Evolutionary conservation across 2,329 filamentous ascomycete species (phyloP), one percentile per base, ranked within the genome.

Genomic region (Camillea tinctor): DNA sequence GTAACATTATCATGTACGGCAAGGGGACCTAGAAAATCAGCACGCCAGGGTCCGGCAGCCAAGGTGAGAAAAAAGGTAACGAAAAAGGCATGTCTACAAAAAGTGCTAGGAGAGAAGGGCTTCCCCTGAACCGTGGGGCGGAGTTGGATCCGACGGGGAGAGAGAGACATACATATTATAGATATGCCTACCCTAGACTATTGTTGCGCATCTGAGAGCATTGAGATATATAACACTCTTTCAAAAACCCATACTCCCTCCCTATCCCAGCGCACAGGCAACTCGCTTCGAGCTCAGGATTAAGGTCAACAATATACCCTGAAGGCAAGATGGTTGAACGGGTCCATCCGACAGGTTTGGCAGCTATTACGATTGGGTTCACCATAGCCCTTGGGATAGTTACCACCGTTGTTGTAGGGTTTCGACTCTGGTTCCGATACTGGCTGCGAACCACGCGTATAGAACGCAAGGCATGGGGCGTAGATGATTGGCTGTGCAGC

Each of bases 351-450:
- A 52, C 54, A 15, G 52, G 51, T 15, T 36, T 54, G 44, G 56
- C 51, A 15, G 7, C 48, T 26, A 24, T 58, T 19, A 24, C 54
- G 3, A 23, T 58, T 22, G 52, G 40, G 30, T 50, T 58, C 52
- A 58, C 56, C 44, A 50, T 52, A 24, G 56, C 44, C 49, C 44
- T 58, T 8, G 51, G 52, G 8, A 50, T 58, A 15, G 36, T 58
- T 17, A 58, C 56, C 7, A 50, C 52, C 22, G 51, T 54, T 23
- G 51, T 58, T n/a, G 56, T 58, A 23, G 21, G 51, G 21, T 19
- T 52, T 54, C 56, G 56, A 50, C 44, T 58, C 19, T 58, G 56
- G 56, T 58, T 58, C 24, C 56, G 56, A 23, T 54, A 50, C 44
- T 58, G 56, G 56, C 44, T 58, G 21, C 51, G 52, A 11, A 23